Evolutionary conservation across 1,284 basidiomycete species (phyloP).

Genomic region (Pseudozyma pruni): DNA sequence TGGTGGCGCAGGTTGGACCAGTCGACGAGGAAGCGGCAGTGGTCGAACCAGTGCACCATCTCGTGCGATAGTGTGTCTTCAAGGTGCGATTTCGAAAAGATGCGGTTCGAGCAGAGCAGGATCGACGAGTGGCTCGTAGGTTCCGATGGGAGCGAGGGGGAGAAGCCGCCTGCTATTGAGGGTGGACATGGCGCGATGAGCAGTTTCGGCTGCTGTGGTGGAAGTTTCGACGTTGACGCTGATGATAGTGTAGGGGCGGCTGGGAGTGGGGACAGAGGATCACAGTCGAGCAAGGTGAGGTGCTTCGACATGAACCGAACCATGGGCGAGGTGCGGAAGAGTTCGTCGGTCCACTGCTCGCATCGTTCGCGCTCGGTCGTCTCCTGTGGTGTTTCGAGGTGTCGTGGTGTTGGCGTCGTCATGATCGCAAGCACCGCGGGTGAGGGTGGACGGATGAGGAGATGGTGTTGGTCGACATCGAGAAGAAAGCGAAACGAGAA

Average conservation of each 20-base stretch:
- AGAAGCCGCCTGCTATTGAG: slow-evolving; percentile 62
- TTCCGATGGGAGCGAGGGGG: slow-evolving; percentile 39
- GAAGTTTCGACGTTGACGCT: background rate
- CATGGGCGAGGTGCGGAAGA: slow-evolving; percentile 64
- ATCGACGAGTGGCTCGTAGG: slow-evolving; percentile 52
- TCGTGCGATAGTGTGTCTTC: slow-evolving; percentile 94
- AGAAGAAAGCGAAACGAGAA: background rate
- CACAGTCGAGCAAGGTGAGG: slow-evolving; percentile 59
- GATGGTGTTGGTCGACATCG: slow-evolving; percentile 5
- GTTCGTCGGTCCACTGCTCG: slow-evolving; percentile 62
- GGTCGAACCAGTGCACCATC: slow-evolving; percentile 94
- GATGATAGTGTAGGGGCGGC: background rate
- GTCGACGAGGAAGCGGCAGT: slow-evolving; percentile 91
- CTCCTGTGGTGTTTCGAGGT: slow-evolving; percentile 45
- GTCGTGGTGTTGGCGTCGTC: slow-evolving; percentile 28
- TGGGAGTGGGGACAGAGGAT: slow-evolving; percentile 40
- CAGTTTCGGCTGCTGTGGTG: slow-evolving; percentile 39
- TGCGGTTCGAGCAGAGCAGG: slow-evolving; percentile 62
- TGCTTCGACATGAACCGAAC: slow-evolving; percentile 67
- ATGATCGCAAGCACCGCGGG: background rate
- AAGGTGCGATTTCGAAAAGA: slow-evolving; percentile 82
- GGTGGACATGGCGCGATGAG: slow-evolving; percentile 58
- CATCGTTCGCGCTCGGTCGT: slow-evolving; percentile 39
- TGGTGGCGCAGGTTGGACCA: slow-evolving; percentile 91
- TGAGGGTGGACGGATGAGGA: background rate